Evolutionary conservation across 2,329 filamentous ascomycete species (phyloP), one percentile per base, ranked within the genome.

Genomic region (Talaromyces amestolkiae): DNA sequence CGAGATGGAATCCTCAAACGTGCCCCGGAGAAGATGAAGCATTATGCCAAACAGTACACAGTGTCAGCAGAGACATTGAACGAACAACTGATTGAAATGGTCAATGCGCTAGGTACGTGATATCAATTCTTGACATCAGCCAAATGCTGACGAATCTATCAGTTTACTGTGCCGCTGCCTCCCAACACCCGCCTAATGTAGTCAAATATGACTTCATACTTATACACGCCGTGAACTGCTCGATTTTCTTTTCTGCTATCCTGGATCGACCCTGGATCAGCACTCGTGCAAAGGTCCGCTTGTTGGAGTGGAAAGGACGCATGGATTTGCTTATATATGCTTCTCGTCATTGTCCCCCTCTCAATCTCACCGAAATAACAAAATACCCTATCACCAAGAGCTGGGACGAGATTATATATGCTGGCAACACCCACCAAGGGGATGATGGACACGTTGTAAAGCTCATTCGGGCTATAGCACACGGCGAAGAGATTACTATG

Each of bases 381-480:
- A 73, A 77, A 0, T 94, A 95, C 72, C 75, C 78, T 1, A 84
- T 88, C 0, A 84, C 80, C 64, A 77, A 80, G 68, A 75, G 74
- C 49, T 83, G 81, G 84, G 76, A 76, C 49, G 76, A 72, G 22
- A 72, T 84, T 53, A 80, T 83, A 67, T 72, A 77, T 67, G 80
- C 74, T 61, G 84, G 78, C 59, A 83, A 83, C 63, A 69, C 71
- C 41, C 73, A 81, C 24, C 72, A 83, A 0, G 33, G 49, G 1
- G 93, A 97, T 69, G 93, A 97, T 76, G 93, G 93, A 0, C 94
- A 98, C 77, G 83, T 87, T 10, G 83, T 88, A 63, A 97, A 97
- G 77, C 78, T 96, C 5, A 82, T 89, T 8, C 82, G 93, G 37
- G 89, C 91, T 1, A 76, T 95, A 19, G 84, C 85, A 3, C 78